These are phyloP conservation scores for Dictyostelium capitatum DNA, from an alignment of 78 protist species.

Conservation along the genomic window DNA sequence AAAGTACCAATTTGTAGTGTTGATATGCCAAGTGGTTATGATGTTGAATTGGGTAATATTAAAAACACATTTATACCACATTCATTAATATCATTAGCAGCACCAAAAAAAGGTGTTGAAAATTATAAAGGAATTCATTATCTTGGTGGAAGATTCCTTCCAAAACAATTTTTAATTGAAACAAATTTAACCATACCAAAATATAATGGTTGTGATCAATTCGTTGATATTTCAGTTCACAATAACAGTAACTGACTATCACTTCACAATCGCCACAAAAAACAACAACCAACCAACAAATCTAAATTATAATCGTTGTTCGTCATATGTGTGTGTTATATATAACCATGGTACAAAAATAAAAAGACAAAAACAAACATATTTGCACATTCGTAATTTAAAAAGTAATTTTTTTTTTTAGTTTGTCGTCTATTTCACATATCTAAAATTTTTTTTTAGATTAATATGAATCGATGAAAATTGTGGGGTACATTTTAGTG, in stretches of 20 bases:
- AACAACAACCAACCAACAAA: no score
- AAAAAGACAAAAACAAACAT: no score
- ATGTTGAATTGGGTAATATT: conserved; percentile 86
- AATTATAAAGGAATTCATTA: conserved; percentile 88
- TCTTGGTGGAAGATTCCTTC: conserved; percentile 94
- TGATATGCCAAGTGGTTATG: conserved; percentile 96
- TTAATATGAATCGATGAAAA: no score
- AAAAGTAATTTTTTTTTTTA: no score
- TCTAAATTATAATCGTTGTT: not conserved
- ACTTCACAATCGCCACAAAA: no score
- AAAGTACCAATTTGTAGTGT: conserved; percentile 83
- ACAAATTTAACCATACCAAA: conserved; percentile 72
- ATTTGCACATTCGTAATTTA: no score
- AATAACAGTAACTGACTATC: not conserved
- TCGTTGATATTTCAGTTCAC: conserved; percentile 47
- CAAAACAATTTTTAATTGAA: conserved; percentile 49
- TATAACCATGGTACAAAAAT: not conserved
- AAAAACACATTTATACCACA: conserved; percentile 37
- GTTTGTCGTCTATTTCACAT: no score
- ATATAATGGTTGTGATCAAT: conserved; percentile 75
- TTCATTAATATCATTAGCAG: conserved; percentile 86
- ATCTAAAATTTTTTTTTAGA: no score
- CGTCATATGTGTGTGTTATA: not conserved
- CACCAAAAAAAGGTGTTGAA: conserved; percentile 90
- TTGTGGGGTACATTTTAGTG: no score